Evolutionary conservation across 2,329 filamentous ascomycete genomes (phyloP).

Genomic region (Penicillium sp.): DNA sequence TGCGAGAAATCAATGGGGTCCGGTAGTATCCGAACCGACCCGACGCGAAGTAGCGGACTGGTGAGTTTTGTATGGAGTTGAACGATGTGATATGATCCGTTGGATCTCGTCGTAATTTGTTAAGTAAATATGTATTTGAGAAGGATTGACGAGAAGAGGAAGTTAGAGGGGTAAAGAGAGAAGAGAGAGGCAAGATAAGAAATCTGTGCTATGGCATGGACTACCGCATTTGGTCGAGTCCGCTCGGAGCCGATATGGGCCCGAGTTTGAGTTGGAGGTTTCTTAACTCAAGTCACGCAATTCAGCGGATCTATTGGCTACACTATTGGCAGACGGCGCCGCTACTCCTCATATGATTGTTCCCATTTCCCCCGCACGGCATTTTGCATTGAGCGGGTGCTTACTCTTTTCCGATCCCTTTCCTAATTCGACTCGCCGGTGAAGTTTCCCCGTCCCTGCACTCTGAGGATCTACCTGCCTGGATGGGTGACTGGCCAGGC

Average conservation of each 20-base stretch:
- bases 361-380: constrained; percentile 1
- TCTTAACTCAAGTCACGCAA: background rate
- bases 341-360: background rate
- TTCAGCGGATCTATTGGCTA: background rate
- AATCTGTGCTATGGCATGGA: constrained; percentile 5
- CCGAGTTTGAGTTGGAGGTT: background rate
- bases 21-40: constrained; percentile 33
- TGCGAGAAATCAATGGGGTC: constrained; percentile 28
- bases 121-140: background rate
- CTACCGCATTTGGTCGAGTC: constrained; percentile 18
- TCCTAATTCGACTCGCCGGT: constrained; percentile 26
- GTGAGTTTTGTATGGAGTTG: background rate
- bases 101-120: background rate
- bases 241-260: constrained; percentile 14
- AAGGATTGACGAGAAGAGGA: background rate
- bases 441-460: constrained; percentile 18
- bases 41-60: constrained; percentile 7
- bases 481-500: background rate
- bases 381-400: background rate
- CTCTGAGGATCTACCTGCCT: constrained; percentile 5
- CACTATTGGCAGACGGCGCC: constrained; percentile 18
- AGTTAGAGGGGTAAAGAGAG: constrained; percentile 4
- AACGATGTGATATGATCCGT: no score
- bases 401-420: constrained; percentile 22
- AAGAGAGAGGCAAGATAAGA: constrained; percentile 4